Evolutionary conservation across 78 protist genomes (phyloP), one percentile per base, ranked within the genome.

Genomic region (Guillardia theta): DNA sequence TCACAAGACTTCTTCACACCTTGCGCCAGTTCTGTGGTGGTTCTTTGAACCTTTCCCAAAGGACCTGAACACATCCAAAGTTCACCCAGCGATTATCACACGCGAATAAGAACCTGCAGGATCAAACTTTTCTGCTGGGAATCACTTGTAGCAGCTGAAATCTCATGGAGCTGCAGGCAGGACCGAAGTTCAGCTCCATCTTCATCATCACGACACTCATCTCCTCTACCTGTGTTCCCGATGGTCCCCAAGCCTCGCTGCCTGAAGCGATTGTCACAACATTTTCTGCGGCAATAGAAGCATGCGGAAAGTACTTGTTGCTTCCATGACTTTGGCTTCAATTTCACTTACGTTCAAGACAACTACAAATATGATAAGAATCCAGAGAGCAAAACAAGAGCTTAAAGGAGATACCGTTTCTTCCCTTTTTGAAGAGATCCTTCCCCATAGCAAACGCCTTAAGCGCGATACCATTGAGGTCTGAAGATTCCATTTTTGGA

Each of bases 161-260:
- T 70, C 37, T 70, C 87, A 36, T 70, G 87, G 47, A 70, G 87
- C 41, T 37, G 47, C n/a, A n/a, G n/a, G n/a, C n/a, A n/a, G n/a
- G n/a, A n/a, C n/a, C n/a, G n/a, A n/a, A n/a, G n/a, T n/a, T n/a
- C n/a, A n/a, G n/a, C n/a, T n/a, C n/a, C n/a, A n/a, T n/a, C n/a
- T n/a, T n/a, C n/a, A n/a, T n/a, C n/a, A n/a, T n/a, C n/a, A n/a
- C n/a, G n/a, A n/a, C n/a, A n/a, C n/a, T n/a, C n/a, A n/a, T n/a
- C n/a, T n/a, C n/a, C n/a, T n/a, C n/a, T n/a, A n/a, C n/a, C n/a
- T n/a, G n/a, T 3, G 87, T 21, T 0, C 87, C 87, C 0, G 87
- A 4, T 1, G 87, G 87, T 9, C 87, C 87, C 87, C 87, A 70
- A 10, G 87, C 87, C 37, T 70, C 87, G 44, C 87, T 70, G 78